Evolutionary conservation across 169 alveolate genomes (phyloP).

Genomic region (Toxoplasma gondii): DNA sequence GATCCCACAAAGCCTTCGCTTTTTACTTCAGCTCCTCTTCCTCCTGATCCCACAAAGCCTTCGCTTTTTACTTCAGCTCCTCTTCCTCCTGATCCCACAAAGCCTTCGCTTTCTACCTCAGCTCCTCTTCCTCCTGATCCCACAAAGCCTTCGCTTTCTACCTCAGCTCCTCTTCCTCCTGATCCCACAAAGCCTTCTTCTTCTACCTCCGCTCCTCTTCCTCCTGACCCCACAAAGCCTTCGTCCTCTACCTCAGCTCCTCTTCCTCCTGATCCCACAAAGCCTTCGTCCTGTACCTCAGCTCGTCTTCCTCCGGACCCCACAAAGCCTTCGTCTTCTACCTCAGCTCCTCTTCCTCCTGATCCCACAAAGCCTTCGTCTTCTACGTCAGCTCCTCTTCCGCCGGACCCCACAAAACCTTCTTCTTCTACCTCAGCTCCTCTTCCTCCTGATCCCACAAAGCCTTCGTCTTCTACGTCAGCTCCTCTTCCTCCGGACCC

Average conservation of each 20-base stretch:
- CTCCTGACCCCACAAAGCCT: background rate
- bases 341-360: slow-evolving; percentile 10
- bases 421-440: background rate
- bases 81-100: background rate
- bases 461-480: background rate
- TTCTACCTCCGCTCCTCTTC: slow-evolving; percentile 1
- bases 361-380: background rate
- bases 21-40: background rate
- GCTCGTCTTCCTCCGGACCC: slow-evolving; percentile 8
- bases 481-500: slow-evolving; percentile 40
- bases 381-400: background rate
- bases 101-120: background rate
- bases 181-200: background rate
- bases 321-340: background rate
- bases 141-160: background rate
- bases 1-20: background rate
- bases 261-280: slow-evolving; percentile 14
- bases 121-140: slow-evolving; percentile 32
- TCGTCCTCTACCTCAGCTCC: background rate
- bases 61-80: background rate
- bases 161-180: slow-evolving; percentile 16
- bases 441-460: slow-evolving; percentile 16
- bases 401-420: background rate
- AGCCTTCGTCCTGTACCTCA: background rate
- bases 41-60: slow-evolving; percentile 19